A percentile compares a stretch with the other conserved stretches of the same genome.
These are phyloP conservation scores for Candida krabiensis DNA, from an alignment of 805 yeast genomes.

Conservation along the genomic window DNA sequence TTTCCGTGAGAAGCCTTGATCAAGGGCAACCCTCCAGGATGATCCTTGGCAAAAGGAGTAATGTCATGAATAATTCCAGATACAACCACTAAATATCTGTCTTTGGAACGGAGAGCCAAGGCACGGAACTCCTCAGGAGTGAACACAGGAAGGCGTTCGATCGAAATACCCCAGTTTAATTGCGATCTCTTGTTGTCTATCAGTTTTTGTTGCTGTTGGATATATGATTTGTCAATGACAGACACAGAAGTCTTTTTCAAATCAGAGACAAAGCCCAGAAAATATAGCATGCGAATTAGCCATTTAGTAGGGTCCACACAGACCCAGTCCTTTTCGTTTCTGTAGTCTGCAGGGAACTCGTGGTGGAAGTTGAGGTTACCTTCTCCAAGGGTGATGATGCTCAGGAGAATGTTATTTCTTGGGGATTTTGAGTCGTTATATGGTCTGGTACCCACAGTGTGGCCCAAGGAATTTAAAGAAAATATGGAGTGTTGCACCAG, in stretches of 20 bases:
- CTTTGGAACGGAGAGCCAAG: constrained; percentile 33
- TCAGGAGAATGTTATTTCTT: constrained; percentile 62
- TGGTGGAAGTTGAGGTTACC: constrained; percentile 93
- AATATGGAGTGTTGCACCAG: constrained; percentile 79
- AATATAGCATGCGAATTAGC: constrained; percentile 53
- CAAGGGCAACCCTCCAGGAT: constrained; percentile 89
- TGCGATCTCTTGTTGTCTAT: constrained; percentile 74
- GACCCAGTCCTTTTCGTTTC: constrained; percentile 70
- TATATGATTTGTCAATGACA: constrained; percentile 65
- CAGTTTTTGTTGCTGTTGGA: constrained; percentile 80
- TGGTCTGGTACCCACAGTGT: constrained; percentile 71
- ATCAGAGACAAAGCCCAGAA: constrained; percentile 58
- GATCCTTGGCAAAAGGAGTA: constrained; percentile 85
- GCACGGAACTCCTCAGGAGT: constrained; percentile 46
- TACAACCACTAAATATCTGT: constrained; percentile 67
- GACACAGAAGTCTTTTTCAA: constrained; percentile 56
- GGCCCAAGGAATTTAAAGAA: constrained; percentile 81
- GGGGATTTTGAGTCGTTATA: constrained; percentile 75
- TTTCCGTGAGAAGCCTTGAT: constrained; percentile 82
- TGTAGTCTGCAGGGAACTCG: constrained; percentile 89
- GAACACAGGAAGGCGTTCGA: constrained; percentile 76
- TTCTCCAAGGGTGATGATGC: constrained; percentile 79
- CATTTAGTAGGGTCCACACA: constrained; percentile 88
- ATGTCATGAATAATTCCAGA: constrained; percentile 93
- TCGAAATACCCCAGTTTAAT: constrained; percentile 93